Conservation (phyloP, 2,329 filamentous ascomycete species). For the Colletotrichum brevisporum region DNA sequence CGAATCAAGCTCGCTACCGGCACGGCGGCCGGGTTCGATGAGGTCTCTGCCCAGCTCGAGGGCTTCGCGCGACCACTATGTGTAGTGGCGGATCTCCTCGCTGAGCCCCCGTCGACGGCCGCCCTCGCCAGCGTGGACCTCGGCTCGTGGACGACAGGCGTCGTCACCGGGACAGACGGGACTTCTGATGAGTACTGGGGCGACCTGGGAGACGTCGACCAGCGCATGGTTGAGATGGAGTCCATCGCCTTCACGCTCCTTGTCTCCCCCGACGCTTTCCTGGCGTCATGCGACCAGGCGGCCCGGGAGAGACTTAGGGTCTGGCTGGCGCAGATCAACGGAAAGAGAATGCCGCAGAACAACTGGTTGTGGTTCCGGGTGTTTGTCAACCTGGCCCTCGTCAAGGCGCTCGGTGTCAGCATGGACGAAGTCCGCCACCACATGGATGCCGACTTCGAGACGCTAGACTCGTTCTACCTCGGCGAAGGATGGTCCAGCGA, state of each 20-base stretch:
- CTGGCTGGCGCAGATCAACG: conserved; percentile 57
- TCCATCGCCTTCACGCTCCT: conserved; percentile 59
- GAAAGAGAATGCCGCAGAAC: conserved; percentile 55
- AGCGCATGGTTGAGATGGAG: conserved; percentile 63
- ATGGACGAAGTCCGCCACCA: conserved; percentile 47
- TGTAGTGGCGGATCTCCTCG: conserved; percentile 50
- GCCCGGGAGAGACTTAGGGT: conserved; percentile 48
- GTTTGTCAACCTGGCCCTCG: conserved; percentile 57
- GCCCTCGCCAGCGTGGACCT: conserved; percentile 17
- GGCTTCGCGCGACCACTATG: conserved; percentile 51
- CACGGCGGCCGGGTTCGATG: conserved; percentile 52
- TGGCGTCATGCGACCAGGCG: conserved; percentile 42
- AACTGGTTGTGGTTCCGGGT: conserved; percentile 64
- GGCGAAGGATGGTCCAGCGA: conserved; percentile 59
- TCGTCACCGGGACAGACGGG: conserved; percentile 43
- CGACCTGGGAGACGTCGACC: conserved; percentile 54
- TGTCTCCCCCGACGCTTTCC: conserved; percentile 52
- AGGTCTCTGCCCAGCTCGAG: conserved; percentile 53
- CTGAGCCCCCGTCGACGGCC: conserved; percentile 49
- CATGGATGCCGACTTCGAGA: conserved; percentile 54
- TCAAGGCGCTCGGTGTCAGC: conserved; percentile 52
- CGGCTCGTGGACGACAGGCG: conserved; percentile 42
- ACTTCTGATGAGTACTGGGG: conserved; percentile 55
- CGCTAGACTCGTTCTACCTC: conserved; percentile 56
- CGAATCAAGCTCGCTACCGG: conserved; percentile 48